Percentiles rank a stretch among this genome's conserved stretches.
Conservation (phyloP, 257 asterid species). For the Solanum bukasovii region DNA sequence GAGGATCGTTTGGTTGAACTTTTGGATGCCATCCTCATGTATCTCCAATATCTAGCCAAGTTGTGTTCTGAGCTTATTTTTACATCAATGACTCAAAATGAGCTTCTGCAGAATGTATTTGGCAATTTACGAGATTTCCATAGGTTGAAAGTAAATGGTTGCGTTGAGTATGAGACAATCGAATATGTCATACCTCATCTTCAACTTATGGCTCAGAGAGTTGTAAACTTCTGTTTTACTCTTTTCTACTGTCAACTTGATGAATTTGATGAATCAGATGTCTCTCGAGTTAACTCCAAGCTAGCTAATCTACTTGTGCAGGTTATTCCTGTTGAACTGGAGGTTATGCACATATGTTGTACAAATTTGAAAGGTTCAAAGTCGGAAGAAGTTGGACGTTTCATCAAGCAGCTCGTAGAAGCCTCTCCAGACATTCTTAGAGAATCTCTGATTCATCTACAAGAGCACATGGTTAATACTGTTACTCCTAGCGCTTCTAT, state of each 20-base stretch:
- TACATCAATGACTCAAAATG: not conserved
- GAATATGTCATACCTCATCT: not conserved
- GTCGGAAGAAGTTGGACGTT: not conserved
- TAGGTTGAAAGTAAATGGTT: not conserved
- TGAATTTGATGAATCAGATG: too few relatives aligned
- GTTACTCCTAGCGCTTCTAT: not conserved
- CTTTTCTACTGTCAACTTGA: not conserved
- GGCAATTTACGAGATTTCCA: not conserved
- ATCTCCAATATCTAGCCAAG: not conserved
- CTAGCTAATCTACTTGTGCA: not conserved
- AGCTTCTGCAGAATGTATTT: not conserved
- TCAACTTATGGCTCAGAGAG: not conserved
- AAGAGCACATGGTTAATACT: not conserved
- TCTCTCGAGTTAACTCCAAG: not conserved
- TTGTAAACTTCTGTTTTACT: not conserved
- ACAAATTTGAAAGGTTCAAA: not conserved
- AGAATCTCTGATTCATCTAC: not conserved
- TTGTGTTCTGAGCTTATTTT: not conserved
- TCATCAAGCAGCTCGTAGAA: not conserved
- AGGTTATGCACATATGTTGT: not conserved
- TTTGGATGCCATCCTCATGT: not conserved
- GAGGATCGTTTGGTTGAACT: not conserved
- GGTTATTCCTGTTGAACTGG: not conserved
- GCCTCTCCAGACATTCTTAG: not conserved
- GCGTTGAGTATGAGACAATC: not conserved